Conservation (phyloP, 2,329 filamentous ascomycete species). For the Aspergillus ruber region DNA sequence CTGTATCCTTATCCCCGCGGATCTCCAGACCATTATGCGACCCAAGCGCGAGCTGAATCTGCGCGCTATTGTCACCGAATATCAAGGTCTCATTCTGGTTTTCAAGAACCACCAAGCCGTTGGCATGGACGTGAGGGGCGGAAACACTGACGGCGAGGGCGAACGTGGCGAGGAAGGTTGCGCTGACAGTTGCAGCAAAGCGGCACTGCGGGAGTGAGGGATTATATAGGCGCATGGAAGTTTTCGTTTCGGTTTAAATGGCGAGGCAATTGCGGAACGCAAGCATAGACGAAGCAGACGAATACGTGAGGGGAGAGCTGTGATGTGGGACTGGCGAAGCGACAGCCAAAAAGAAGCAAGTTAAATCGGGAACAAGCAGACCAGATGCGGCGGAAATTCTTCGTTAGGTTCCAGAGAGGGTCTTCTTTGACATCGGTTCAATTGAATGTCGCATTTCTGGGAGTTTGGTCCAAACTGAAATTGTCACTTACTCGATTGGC, state of each 20-base stretch:
- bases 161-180: slow-evolving; percentile 51
- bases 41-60: slow-evolving; percentile 12
- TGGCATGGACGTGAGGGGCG: slow-evolving; percentile 52
- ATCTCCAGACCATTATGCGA: slow-evolving; percentile 26
- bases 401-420: background rate
- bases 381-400: background rate
- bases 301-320: background rate
- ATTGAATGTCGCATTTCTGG: background rate
- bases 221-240: slow-evolving; percentile 38
- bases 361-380: background rate
- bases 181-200: slow-evolving; percentile 60
- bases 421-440: background rate
- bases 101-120: slow-evolving; percentile 45
- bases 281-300: background rate
- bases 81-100: slow-evolving; percentile 41
- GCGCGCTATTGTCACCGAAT: slow-evolving; percentile 6
- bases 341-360: background rate
- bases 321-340: background rate
- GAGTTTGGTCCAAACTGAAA: background rate
- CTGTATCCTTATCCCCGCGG: slow-evolving; percentile 25
- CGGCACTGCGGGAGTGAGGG: slow-evolving; percentile 66
- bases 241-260: slow-evolving; percentile 1
- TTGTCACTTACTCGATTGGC: background rate
- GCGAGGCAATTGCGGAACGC: background rate
- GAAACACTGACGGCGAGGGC: slow-evolving; percentile 57